phyloP scores from a whole-genome alignment of 2,329 filamentous ascomycete species.

The Claviceps paspali region DNA sequence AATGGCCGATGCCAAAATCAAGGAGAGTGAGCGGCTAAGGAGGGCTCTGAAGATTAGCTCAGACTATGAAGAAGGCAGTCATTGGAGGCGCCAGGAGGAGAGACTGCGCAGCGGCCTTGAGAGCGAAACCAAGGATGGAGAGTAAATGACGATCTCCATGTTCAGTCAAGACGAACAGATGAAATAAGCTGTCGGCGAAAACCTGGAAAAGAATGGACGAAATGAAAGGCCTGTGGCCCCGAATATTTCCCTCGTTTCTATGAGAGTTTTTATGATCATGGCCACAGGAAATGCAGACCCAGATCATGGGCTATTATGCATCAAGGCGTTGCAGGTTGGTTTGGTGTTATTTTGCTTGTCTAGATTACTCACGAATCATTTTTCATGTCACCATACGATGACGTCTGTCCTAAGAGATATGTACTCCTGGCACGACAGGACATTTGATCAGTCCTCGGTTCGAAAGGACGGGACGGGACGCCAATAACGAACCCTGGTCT shows the following conservation, averaged over 20 bases:
- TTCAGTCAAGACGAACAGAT: no score
- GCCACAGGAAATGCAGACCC: neutral
- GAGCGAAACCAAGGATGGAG: slow-evolving; percentile 16
- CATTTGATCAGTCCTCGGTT: no score
- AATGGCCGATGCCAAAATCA: slow-evolving; percentile 87
- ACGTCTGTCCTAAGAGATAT: no score
- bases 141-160: neutral
- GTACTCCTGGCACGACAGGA: no score
- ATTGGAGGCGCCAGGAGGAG: slow-evolving; percentile 77
- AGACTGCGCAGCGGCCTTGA: slow-evolving; percentile 32
- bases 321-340: neutral
- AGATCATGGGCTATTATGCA: neutral
- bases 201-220: neutral
- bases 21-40: slow-evolving; percentile 79
- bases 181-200: neutral
- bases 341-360: neutral
- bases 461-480: no score
- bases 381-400: neutral
- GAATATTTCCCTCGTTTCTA: no score
- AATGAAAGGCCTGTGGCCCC: no score
- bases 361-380: neutral
- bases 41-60: slow-evolving; percentile 76
- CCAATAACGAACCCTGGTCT: no score
- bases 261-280: no score
- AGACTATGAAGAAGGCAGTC: slow-evolving; percentile 71